These are phyloP conservation scores for Hyaloperonospora brassicae DNA, from an alignment of 352 stramenopile species.

Conservation along the genomic window DNA sequence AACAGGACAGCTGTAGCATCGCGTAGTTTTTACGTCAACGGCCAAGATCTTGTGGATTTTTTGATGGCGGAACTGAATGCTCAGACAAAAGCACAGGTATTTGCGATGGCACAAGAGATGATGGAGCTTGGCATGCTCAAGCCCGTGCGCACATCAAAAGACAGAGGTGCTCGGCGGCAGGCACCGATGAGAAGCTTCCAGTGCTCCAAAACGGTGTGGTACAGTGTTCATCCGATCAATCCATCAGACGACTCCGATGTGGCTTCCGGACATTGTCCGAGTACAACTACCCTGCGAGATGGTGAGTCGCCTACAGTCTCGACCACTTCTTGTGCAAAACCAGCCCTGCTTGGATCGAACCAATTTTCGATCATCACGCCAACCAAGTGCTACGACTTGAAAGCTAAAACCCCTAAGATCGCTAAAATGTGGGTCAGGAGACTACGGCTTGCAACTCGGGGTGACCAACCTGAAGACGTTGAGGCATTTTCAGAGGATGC, in stretches of 20 bases:
- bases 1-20: conserved; percentile 23
- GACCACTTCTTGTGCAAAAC: conserved; percentile 18
- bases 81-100: conserved; percentile 50
- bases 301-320: conserved; percentile 11
- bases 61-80: conserved; percentile 53
- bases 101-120: conserved; percentile 69
- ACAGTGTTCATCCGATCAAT: conserved; percentile 70
- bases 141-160: conserved; percentile 22
- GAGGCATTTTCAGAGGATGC: conserved; percentile 29
- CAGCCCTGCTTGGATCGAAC: conserved; percentile 36
- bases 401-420: conserved; percentile 65
- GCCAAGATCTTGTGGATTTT: conserved; percentile 67
- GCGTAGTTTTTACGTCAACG: conserved; percentile 72
- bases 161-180: conserved; percentile 14
- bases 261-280: conserved; percentile 53
- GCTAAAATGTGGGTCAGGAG: conserved; percentile 62
- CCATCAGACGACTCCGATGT: conserved; percentile 65
- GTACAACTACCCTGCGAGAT: conserved; percentile 19
- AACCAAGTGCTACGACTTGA: conserved; percentile 82
- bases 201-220: conserved; percentile 74
- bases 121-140: conserved; percentile 63
- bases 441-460: conserved; percentile 56
- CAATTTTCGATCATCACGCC: conserved; percentile 84
- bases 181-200: conserved; percentile 42
- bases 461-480: conserved; percentile 6